Percentiles rank a stretch among this genome's conserved stretches.
Conservation (phyloP, 768 basidiomycete species). For the Fomitopsis pulvina region DNA sequence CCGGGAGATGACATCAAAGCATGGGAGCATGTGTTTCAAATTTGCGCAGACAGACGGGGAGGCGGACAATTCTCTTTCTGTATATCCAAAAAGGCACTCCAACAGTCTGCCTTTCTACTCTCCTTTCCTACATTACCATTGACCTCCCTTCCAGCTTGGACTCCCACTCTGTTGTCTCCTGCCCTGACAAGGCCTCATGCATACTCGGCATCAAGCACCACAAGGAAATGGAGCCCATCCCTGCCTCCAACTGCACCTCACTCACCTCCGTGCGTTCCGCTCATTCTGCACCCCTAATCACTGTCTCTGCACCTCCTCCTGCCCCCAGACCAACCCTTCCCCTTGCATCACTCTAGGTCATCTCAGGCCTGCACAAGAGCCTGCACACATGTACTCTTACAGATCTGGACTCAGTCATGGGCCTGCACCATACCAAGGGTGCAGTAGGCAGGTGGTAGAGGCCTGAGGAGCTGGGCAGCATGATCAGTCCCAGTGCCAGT, state of each 20-base stretch:
- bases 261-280: constrained; percentile 70
- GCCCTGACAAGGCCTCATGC: constrained; percentile 70
- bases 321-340: constrained; percentile 67
- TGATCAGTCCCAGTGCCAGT: constrained; percentile 78
- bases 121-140: constrained; percentile 54
- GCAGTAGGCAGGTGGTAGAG: constrained; percentile 89
- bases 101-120: no score
- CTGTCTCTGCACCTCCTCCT: constrained; percentile 42
- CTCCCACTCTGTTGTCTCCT: constrained; percentile 29
- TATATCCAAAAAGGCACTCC: no score
- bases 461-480: constrained; percentile 86
- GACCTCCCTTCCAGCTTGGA: constrained; percentile 23
- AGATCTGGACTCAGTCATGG: constrained; percentile 76
- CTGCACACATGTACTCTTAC: constrained; percentile 88
- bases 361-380: constrained; percentile 83
- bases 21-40: no score
- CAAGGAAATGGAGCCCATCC: constrained; percentile 80
- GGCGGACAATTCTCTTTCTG: no score
- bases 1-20: no score
- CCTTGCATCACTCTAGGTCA: constrained; percentile 79
- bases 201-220: constrained; percentile 71
- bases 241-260: constrained; percentile 68
- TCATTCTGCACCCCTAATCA: constrained; percentile 40
- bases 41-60: no score
- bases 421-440: constrained; percentile 76